Evolutionary conservation across 495 filamentous ascomycete species (phyloP), one percentile per base, ranked within the genome.

Genomic region (Penicillium pancosmium): DNA sequence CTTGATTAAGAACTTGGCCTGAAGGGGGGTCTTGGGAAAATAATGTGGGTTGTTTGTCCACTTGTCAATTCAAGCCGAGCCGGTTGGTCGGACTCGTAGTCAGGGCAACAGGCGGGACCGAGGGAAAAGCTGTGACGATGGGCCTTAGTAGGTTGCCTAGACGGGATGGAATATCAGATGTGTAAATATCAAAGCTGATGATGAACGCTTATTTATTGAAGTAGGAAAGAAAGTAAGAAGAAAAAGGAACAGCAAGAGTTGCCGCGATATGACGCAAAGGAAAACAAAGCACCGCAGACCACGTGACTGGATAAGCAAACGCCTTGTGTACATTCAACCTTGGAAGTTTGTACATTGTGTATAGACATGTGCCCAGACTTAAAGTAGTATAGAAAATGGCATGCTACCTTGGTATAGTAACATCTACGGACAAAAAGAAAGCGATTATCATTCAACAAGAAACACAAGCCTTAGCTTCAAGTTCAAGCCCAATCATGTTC

Each of bases 101-200:
- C 73, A 66, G 62, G 71, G 74, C 71, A 77, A 77, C 74, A 70
- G 53, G 66, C 55, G 68, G 70, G 62, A 61, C 63, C 41, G 21
- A 34, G 51, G 52, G 50, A 49, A 62, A 62, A 38, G 44, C 50
- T 5, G 48, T 52, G 46, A 55, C 54, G 35, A 13, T 48, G 47
- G 46, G 6, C 19, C 46, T 19, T 44, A 44, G 11, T 44, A 19
- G 7, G 15, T 40, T 12, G 15, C 15, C 4, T 44, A 9, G 41
- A 19, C 6, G 16, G 41, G 41, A 19, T 44, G 41, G 5, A 13
- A 44, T 18, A n/a, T 3, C 5, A 18, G 4, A 7, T 44, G 4
- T 44, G 4, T 16, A 6, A 18, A 16, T 44, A 9, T 18, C 13
- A 16, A 16, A 16, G 8, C 8, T 21, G 41, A 44, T 19, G n/a